A percentile compares a stretch with the other conserved stretches of the same genome.
These are phyloP conservation scores for Cercospora janseana DNA, from an alignment of 2,329 filamentous ascomycete species.

Conservation along the genomic window DNA sequence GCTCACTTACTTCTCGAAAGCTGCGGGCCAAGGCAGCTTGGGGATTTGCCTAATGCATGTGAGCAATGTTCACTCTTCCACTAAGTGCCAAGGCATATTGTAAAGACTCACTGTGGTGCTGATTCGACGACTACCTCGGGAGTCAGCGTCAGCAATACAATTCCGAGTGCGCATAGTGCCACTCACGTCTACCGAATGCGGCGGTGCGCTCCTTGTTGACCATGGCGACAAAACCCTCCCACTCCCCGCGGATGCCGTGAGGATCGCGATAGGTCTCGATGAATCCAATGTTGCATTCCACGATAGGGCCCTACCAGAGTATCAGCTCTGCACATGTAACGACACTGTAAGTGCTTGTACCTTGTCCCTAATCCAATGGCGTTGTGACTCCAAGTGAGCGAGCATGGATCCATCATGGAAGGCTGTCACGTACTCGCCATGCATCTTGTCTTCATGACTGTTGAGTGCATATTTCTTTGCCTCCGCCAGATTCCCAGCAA, in stretches of 20 bases:
- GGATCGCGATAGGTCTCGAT: conserved; percentile 57
- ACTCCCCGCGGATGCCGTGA: conserved; percentile 54
- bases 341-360: conserved; percentile 16
- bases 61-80: background rate
- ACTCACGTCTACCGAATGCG: conserved; percentile 66
- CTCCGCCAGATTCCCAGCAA: conserved; percentile 47
- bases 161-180: background rate
- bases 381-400: conserved; percentile 52
- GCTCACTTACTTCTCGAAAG: conserved; percentile 72
- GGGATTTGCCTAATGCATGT: conserved; percentile 66
- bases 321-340: background rate
- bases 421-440: conserved; percentile 49
- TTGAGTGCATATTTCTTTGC: conserved; percentile 50
- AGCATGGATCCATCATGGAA: conserved; percentile 53
- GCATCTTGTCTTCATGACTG: conserved; percentile 46
- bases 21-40: conserved; percentile 79
- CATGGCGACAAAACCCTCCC: conserved; percentile 54
- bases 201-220: conserved; percentile 88
- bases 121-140: conserved; percentile 63
- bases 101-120: conserved; percentile 57
- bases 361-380: conserved; percentile 55
- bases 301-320: conserved; percentile 40
- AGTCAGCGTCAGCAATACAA: background rate
- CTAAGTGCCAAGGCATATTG: conserved; percentile 32
- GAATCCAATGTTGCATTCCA: conserved; percentile 56